Percentiles rank a stretch among this genome's conserved stretches.
phyloP scores from a whole-genome alignment of 805 yeast species.

The Ogataea pignaliae region DNA sequence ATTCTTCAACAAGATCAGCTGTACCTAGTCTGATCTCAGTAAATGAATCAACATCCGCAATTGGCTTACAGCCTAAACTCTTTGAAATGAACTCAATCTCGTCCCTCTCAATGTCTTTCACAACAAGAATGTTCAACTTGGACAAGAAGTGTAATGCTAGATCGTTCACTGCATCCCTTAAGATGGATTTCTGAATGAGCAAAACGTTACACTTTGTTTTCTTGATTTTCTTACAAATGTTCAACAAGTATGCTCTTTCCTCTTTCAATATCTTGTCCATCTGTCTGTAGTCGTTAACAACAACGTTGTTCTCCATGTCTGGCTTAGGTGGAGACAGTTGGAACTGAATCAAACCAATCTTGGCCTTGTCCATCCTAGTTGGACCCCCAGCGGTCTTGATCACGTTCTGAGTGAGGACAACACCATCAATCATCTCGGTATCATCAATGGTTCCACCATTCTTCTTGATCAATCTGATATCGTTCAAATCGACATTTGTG shows the following conservation, averaged over 20 bases:
- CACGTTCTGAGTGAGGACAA: slow-evolving; percentile 86
- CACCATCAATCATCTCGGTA: slow-evolving; percentile 89
- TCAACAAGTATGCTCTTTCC: slow-evolving; percentile 91
- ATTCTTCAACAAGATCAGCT: slow-evolving; percentile 91
- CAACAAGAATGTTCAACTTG: slow-evolving; percentile 88
- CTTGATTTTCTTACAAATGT: slow-evolving; percentile 93
- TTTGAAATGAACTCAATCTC: slow-evolving; percentile 86
- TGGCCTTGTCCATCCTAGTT: slow-evolving; percentile 88
- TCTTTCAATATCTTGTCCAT: slow-evolving; percentile 98
- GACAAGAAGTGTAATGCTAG: slow-evolving; percentile 91
- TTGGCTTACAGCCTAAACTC: slow-evolving; percentile 90
- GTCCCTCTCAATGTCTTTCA: slow-evolving; percentile 93
- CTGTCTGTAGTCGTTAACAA: slow-evolving; percentile 96
- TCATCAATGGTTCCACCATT: slow-evolving; percentile 98
- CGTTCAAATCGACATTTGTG: slow-evolving; percentile 76
- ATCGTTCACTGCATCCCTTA: slow-evolving; percentile 93
- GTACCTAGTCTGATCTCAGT: slow-evolving; percentile 88
- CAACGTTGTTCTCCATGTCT: slow-evolving; percentile 95
- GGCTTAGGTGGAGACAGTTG: slow-evolving; percentile 97
- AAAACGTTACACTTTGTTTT: slow-evolving; percentile 94
- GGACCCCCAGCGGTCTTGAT: slow-evolving; percentile 94
- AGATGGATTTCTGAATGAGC: slow-evolving; percentile 85
- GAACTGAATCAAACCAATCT: slow-evolving; percentile 84
- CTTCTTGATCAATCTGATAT: slow-evolving; percentile 86
- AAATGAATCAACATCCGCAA: slow-evolving; percentile 91